Evolutionary conservation across 805 yeast genomes (phyloP), one percentile per base, ranked within the genome.

Genomic region (Wickerhamiella bombiphila): DNA sequence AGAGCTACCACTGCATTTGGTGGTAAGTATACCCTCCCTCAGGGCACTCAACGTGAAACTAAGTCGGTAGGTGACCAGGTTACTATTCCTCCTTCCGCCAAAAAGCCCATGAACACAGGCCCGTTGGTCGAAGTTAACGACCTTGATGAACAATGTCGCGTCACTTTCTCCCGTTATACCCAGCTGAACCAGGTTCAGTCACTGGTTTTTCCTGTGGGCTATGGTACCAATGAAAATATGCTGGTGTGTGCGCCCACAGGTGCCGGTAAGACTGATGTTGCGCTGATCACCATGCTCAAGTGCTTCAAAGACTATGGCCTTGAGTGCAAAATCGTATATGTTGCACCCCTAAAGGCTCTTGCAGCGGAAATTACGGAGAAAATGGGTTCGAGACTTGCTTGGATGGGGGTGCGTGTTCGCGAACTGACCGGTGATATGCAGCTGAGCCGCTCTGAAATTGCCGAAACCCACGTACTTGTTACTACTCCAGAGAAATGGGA

Each of bases 401-500:
- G 95, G 86, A 60, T 88, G 14, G 94, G 94, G 3, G 73, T 93
- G 21, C 69, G 69, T 43, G 97, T 88, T 0, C 60, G 91, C 32
- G 96, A 86, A 52, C 64, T 86, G 42, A 86, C 96, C 3, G 96
- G 96, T 54, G 96, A 85, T 60, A 86, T 86, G 94, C 95, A 85
- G 53, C 59, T 85, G 37, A 79, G 93, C 0, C 72, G 74, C 45
- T 67, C 77, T 2, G 95, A 85, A 56, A 82, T 85, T 29, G 55
- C 73, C 50, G 70, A 71, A 1, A 86, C 96, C 1, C 95, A 85
- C 54, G 68, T 85, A 29, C 80, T 85, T 45, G 95, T 85, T 2
- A 86, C 95, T 0, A 85, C 96, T 0, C 96, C 96, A 0, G 96
- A 85, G 53, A 85, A 85, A 56, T 85, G 96, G 96, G n/a, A 85